Conservation (phyloP, 352 stramenopile genomes). For the Globisporangium okanoganense region DNA sequence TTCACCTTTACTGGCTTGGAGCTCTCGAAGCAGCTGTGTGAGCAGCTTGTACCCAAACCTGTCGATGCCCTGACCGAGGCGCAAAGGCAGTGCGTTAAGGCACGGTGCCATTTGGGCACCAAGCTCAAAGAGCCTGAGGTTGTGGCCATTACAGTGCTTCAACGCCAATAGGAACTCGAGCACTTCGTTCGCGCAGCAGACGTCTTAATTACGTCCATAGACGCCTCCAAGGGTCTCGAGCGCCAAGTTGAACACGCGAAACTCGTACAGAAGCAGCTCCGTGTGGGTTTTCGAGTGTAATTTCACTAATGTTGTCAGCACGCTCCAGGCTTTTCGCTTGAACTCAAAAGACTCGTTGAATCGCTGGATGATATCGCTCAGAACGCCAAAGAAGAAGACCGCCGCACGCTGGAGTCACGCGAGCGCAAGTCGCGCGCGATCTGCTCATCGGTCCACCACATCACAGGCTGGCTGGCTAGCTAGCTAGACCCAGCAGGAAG, state of each 20-base stretch:
- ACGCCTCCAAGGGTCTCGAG: conserved; percentile 1
- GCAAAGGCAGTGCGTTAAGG: not conserved
- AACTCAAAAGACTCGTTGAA: not conserved
- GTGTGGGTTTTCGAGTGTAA: conserved; percentile 1
- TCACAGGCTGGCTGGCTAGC: not conserved
- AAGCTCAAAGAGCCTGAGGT: not conserved
- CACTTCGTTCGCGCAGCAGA: conserved; percentile 1
- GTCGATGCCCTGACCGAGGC: conserved; percentile 3
- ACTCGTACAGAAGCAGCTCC: not conserved
- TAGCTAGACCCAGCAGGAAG: not conserved
- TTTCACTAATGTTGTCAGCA: not conserved
- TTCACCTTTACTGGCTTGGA: not conserved
- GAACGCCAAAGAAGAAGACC: not conserved
- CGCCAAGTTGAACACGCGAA: not conserved
- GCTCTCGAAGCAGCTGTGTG: not conserved
- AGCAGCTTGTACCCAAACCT: not conserved
- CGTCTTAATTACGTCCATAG: not conserved
- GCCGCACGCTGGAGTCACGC: not conserved
- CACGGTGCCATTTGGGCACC: not conserved
- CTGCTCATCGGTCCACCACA: conserved; percentile 1
- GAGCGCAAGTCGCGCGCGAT: not conserved
- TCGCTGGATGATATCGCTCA: not conserved
- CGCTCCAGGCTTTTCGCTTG: not conserved
- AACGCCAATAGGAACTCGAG: conserved; percentile 1
- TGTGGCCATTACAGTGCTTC: not conserved